phyloP scores from a whole-genome alignment of 345 rosid species.

The Schrenkiella parvula region DNA sequence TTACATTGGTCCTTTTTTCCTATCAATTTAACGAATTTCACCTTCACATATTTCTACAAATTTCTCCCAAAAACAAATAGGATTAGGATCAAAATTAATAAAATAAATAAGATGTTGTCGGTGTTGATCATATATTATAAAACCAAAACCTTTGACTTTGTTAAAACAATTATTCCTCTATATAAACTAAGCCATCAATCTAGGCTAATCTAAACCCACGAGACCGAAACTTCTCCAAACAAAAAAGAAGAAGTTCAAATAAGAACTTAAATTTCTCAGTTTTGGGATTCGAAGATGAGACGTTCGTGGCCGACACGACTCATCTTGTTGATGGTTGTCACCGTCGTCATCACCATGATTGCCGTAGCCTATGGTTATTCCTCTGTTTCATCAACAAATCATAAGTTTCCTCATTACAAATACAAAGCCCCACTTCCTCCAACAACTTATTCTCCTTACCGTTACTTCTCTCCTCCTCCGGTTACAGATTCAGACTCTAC shows the following conservation, averaged over 20 bases:
- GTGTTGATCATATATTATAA: not conserved
- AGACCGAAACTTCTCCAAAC: not conserved
- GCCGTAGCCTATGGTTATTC: conserved; percentile 30
- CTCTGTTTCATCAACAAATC: conserved; percentile 19
- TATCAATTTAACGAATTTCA: not conserved
- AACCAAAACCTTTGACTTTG: conserved; percentile 16
- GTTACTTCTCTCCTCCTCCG: conserved; percentile 34
- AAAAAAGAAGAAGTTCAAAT: not conserved
- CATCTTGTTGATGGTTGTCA: not conserved
- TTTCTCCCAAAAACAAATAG: not conserved
- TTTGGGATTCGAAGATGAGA: conserved; percentile 13
- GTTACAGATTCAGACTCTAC: conserved; percentile 10
- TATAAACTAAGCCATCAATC: not conserved
- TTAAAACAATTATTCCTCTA: not conserved
- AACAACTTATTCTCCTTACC: conserved; percentile 31
- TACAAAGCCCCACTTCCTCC: conserved; percentile 35
- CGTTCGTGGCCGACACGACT: conserved; percentile 20
- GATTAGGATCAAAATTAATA: not conserved
- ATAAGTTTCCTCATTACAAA: conserved; percentile 39
- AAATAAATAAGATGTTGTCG: not conserved
- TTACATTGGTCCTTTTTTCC: not conserved
- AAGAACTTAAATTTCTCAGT: not conserved
- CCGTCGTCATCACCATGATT: conserved; percentile 19
- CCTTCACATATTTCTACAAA: not conserved
- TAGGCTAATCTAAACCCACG: not conserved